Percentiles rank a stretch among this genome's conserved stretches.
These are phyloP conservation scores for Tolypocladium nubicola DNA, from an alignment of 2,329 filamentous ascomycete genomes.

Conservation along the genomic window DNA sequence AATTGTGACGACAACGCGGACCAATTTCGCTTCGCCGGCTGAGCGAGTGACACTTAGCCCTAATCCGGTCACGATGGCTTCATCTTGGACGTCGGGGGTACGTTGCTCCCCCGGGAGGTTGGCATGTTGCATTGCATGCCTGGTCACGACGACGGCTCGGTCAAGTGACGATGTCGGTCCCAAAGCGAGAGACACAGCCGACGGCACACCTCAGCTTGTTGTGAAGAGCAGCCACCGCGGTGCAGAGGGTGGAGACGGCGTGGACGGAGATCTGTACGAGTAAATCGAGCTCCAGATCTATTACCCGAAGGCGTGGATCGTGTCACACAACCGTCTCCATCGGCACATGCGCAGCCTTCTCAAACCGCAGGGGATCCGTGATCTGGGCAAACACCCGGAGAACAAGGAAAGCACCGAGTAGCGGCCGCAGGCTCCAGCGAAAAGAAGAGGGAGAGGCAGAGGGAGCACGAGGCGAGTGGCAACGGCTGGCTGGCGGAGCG, in stretches of 20 bases:
- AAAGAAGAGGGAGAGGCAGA: neutral
- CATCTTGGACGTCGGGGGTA: conserved; percentile 2
- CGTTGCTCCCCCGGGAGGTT: conserved; percentile 1
- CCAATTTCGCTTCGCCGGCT: neutral
- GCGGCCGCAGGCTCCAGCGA: neutral
- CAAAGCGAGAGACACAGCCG: conserved; percentile 2
- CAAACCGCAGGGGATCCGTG: neutral
- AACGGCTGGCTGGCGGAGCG: neutral
- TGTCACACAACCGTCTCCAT: neutral
- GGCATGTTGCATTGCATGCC: conserved; percentile 9
- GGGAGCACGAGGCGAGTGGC: neutral
- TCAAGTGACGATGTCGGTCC: conserved; percentile 5
- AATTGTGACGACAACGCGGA: neutral
- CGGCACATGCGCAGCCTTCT: neutral
- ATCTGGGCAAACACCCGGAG: neutral
- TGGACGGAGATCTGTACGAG: neutral
- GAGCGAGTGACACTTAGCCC: conserved; percentile 1
- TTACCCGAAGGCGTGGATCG: neutral
- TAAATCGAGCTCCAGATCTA: neutral
- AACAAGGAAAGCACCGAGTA: neutral
- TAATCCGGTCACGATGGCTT: conserved; percentile 10
- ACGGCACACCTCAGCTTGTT: neutral
- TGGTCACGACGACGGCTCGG: neutral
- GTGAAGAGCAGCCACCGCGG: neutral
- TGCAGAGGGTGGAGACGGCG: neutral